Evolutionary conservation across 148 eudicot genomes (phyloP), one percentile per base, ranked within the genome.

Genomic region (Euryodendron excelsum): DNA sequence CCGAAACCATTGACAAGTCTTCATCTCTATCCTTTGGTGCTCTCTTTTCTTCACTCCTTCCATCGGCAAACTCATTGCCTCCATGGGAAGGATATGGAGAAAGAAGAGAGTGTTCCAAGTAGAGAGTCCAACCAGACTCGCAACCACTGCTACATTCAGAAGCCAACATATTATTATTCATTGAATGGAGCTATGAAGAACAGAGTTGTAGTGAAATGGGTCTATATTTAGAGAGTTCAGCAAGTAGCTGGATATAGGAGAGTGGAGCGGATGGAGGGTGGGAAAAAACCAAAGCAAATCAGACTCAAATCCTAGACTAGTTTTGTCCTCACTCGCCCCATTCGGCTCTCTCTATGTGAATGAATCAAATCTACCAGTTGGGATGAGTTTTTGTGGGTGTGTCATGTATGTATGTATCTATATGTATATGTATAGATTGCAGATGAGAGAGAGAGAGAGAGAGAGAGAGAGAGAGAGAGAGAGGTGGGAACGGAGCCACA

Each of bases 111-210:
- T 87, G 90, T 17, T 89, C 87, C 7, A 92, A 81, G 87, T 90
- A 90, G 2, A 76, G 66, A 55, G 97, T 92, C 97, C 97, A 92
- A 33, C 97, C 97, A 41, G 97, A 92, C 59, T 92, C 94, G 72
- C 94, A 87, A 33, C 91, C 94, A 68, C 89, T 87, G 31, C 89
- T 86, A 78, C 89, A 48, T 50, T 71, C 39, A 18, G 74, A 48
- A 71, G 25, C 59, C 59, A 48, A 50, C 59, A 48, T 30, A 30
- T 18, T 59, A 9, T 71, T 52, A n/a, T n/a, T n/a, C n/a, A n/a
- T n/a, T n/a, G n/a, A n/a, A n/a, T n/a, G n/a, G n/a, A n/a, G n/a
- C n/a, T 14, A 53, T 20, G n/a, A 53, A 20, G 58, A 53, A n/a
- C n/a, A n/a, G n/a, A n/a, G n/a, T n/a, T n/a, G n/a, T n/a, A n/a